Percentiles rank a stretch among this genome's conserved stretches.
Evolutionary conservation across 1,284 basidiomycete genomes (phyloP).

Genomic region (Xerocomus nothofagi): DNA sequence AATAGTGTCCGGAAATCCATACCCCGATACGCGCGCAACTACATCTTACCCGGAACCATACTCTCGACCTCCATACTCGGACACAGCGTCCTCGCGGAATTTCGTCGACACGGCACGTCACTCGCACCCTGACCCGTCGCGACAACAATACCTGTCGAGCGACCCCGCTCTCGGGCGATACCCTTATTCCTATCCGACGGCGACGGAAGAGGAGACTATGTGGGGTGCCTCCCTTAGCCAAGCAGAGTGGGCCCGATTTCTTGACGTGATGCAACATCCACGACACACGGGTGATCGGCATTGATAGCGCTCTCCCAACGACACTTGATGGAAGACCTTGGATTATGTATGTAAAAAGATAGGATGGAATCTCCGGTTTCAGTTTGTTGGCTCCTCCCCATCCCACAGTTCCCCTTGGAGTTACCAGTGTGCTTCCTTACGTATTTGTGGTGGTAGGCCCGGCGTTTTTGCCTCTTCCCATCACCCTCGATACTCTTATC

Average conservation of each 20-base stretch:
- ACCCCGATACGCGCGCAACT: conserved; percentile 27
- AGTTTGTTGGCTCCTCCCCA: conserved; percentile 15
- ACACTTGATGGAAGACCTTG: conserved; percentile 15
- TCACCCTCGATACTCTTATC: conserved; percentile 14
- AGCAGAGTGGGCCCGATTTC: conserved; percentile 53
- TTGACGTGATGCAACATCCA: conserved; percentile 47
- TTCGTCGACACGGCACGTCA: conserved; percentile 24
- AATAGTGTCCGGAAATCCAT: conserved; percentile 27
- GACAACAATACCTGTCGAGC: conserved; percentile 29
- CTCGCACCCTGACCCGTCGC: conserved; percentile 32
- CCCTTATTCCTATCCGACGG: conserved; percentile 37
- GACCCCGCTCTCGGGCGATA: conserved; percentile 31
- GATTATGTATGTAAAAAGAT: conserved; percentile 35
- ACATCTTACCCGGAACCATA: conserved; percentile 29
- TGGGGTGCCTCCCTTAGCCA: conserved; percentile 64
- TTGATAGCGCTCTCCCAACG: conserved; percentile 16
- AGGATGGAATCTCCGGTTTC: conserved; percentile 32
- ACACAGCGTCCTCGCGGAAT: conserved; percentile 29
- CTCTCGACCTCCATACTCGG: conserved; percentile 24
- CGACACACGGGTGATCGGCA: conserved; percentile 34
- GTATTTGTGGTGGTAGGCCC: conserved; percentile 28
- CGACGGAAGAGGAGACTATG: conserved; percentile 49
- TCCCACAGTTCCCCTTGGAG: conserved; percentile 16
- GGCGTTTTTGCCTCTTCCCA: conserved; percentile 8
- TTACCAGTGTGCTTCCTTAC: conserved; percentile 20